A percentile compares a stretch with the other conserved stretches of the same genome.
Conservation (phyloP, 139 green algal genomes). For the Coelastrella sp. region DNA sequence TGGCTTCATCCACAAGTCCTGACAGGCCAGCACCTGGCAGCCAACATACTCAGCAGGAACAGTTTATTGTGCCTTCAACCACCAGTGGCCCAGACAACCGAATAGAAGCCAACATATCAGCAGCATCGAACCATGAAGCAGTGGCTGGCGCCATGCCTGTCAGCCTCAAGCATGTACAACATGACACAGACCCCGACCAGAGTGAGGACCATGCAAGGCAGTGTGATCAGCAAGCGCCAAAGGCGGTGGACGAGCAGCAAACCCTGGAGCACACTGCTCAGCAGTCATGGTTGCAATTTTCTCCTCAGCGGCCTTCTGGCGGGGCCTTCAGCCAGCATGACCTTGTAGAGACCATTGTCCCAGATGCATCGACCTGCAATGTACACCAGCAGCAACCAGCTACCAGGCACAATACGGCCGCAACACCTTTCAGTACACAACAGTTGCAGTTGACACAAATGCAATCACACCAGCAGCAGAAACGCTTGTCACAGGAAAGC, state of each 20-base stretch:
- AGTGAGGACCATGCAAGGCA: not conserved
- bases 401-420: too few species aligned
- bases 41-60: not conserved
- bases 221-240: not conserved
- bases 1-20: not conserved
- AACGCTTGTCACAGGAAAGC: not conserved
- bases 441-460: not conserved
- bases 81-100: too few species aligned
- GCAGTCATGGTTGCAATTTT: conserved; percentile 10
- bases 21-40: not conserved
- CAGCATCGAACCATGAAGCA: too few species aligned
- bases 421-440: too few species aligned
- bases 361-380: not conserved
- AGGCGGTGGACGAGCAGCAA: too few species aligned
- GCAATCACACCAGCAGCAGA: not conserved
- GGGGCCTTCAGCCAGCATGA: not conserved
- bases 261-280: not conserved
- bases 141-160: too few species aligned
- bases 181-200: too few species aligned
- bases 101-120: too few species aligned
- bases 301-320: not conserved
- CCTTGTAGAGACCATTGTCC: not conserved
- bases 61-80: too few species aligned
- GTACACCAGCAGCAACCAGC: too few species aligned
- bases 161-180: too few species aligned